phyloP scores from a whole-genome alignment of 768 basidiomycete genomes.

The Lepiota brunneoincarnata region DNA sequence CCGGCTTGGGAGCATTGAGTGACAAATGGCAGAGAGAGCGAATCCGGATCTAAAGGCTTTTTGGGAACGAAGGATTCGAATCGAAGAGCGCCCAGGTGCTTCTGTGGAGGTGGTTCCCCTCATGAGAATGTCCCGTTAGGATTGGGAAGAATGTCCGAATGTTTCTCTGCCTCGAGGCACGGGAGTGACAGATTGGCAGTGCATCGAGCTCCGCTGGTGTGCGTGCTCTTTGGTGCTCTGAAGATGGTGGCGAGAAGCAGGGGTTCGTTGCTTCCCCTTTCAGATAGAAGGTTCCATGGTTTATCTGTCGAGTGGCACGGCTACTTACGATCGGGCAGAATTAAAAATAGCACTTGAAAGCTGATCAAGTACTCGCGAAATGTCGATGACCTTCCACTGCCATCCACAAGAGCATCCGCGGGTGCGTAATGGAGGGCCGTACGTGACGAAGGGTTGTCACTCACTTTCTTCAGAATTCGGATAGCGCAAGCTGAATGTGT shows the following conservation, averaged over 20 bases:
- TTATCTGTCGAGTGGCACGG: too few species aligned
- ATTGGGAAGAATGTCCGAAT: background rate
- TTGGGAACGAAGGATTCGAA: background rate
- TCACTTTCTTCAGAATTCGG: too few species aligned
- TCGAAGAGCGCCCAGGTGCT: background rate
- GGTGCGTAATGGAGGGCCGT: too few species aligned
- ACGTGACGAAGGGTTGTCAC: too few species aligned
- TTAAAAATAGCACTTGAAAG: too few species aligned
- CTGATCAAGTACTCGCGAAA: too few species aligned
- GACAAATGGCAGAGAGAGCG: background rate
- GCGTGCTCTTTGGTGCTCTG: background rate
- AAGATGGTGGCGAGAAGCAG: background rate
- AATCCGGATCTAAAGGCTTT: background rate
- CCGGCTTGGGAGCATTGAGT: background rate
- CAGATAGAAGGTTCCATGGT: too few species aligned
- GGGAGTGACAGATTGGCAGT: constrained; percentile 1
- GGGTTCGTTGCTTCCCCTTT: too few species aligned
- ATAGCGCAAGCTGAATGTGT: too few species aligned
- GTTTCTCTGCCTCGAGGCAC: constrained; percentile 2
- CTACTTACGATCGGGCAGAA: too few species aligned
- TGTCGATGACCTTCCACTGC: too few species aligned
- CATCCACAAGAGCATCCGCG: too few species aligned
- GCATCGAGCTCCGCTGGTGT: background rate
- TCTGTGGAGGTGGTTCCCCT: background rate
- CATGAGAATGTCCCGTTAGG: constrained; percentile 5